Percentiles rank a stretch among this genome's conserved stretches.
Conservation (phyloP, 2,329 filamentous ascomycete species). For the Colletotrichum sojae region DNA sequence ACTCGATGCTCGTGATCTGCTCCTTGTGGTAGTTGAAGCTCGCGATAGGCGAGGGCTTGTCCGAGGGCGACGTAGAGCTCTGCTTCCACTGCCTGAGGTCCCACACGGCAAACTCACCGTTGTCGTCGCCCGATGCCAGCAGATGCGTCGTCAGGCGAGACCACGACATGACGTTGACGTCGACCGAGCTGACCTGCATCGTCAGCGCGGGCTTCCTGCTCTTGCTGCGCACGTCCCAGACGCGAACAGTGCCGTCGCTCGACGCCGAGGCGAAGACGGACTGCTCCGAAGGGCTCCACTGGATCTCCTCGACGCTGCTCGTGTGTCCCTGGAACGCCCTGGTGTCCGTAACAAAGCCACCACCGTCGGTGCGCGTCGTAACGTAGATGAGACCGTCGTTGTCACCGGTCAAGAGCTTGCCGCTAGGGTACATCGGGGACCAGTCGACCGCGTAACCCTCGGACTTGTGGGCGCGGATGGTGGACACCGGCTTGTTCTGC, state of each 20-base stretch:
- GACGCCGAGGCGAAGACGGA: conserved; percentile 96
- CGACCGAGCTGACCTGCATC: conserved; percentile 84
- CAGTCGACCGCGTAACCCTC: conserved; percentile 99
- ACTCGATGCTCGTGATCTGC: conserved; percentile 95
- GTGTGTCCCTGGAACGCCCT: conserved; percentile 87
- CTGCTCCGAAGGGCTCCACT: conserved; percentile 95
- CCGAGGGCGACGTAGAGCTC: conserved; percentile 56
- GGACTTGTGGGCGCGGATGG: conserved; percentile 89
- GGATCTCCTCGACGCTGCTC: conserved; percentile 91
- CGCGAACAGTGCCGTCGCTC: conserved; percentile 92
- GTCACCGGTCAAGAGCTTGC: conserved; percentile 93
- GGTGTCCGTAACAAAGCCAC: conserved; percentile 89
- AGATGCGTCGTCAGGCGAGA: conserved; percentile 89
- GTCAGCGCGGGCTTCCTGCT: conserved; percentile 89
- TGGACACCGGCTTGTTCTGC: conserved; percentile 90
- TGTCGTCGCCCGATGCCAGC: conserved; percentile 91
- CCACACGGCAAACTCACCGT: conserved; percentile 96
- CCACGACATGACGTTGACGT: conserved; percentile 98
- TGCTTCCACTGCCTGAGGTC: conserved; percentile 96
- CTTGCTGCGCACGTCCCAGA: conserved; percentile 96
- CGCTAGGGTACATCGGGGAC: conserved; percentile 85
- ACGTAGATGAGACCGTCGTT: conserved; percentile 90
- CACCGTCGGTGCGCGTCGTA: conserved; percentile 88
- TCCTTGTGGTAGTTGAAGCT: conserved; percentile 96
- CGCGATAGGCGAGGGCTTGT: conserved; percentile 85